These are phyloP conservation scores for Aspergillus hancockii DNA, from an alignment of 495 filamentous ascomycete species.

Conservation along the genomic window DNA sequence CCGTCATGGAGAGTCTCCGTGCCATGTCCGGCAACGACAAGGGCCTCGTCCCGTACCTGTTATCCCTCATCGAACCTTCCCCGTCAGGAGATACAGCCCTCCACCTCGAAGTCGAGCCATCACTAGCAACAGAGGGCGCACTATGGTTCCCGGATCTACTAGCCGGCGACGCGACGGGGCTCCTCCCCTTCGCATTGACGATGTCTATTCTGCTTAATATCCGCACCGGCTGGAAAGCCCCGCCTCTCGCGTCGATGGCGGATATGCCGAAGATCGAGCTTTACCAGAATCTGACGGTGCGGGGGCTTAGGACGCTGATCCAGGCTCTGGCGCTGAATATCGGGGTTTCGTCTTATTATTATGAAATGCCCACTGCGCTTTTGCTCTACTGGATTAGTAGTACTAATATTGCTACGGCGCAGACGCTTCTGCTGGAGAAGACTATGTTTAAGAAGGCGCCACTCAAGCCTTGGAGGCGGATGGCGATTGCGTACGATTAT, in stretches of 20 bases:
- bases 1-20: conserved; percentile 66
- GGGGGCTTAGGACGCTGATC: conserved; percentile 27
- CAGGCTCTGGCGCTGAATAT: conserved; percentile 35
- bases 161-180: conserved; percentile 64
- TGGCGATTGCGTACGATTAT: conserved; percentile 18
- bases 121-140: conserved; percentile 66
- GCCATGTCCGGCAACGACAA: conserved; percentile 58
- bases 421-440: conserved; percentile 37
- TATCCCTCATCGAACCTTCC: conserved; percentile 21
- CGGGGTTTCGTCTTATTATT: conserved; percentile 31
- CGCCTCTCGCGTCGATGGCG: conserved; percentile 21
- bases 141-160: conserved; percentile 83
- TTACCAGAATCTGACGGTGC: conserved; percentile 19
- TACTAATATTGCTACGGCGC: conserved; percentile 44
- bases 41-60: conserved; percentile 52
- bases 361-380: conserved; percentile 60
- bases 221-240: conserved; percentile 30
- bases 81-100: conserved; percentile 11
- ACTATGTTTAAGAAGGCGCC: conserved; percentile 30
- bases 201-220: conserved; percentile 41
- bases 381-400: conserved; percentile 72
- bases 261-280: conserved; percentile 31
- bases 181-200: conserved; percentile 61
- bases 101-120: conserved; percentile 48
- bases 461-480: conserved; percentile 23